Evolutionary conservation across 2,329 filamentous ascomycete genomes (phyloP), one percentile per base, ranked within the genome.

Genomic region (Hyphodiscus sp.): DNA sequence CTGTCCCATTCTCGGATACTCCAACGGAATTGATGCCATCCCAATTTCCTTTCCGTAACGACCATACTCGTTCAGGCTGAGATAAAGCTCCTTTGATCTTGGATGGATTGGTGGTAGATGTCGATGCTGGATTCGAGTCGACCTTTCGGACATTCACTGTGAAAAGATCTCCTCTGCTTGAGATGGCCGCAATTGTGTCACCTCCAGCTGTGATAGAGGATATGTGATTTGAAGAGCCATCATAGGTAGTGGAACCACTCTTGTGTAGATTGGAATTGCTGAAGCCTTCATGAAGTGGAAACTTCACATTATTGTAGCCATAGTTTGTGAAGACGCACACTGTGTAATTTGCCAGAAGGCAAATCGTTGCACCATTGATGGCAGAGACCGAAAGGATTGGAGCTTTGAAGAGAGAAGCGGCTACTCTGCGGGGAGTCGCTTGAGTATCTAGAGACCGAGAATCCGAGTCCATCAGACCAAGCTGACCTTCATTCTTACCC

Each of bases 321-420:
- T 95, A 97, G 61, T 95, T 95, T 0, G 91, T 92, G 63, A 99
- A 96, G 0, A 99, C 86, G 77, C 88, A 95, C 10, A 97, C 90
- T 19, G 91, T 90, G 61, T 88, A 85, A 62, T 91, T 95, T 47
- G 91, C 86, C 2, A 99, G 79, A 26, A 99, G 73, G 58, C 91
- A 87, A 1, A 86, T 85, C 0, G 94, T 96, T 7, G 94, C 94
- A 60, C 85, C 86, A 66, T 97, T 92, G 54, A 95, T 96, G 2
- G 91, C 92, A 0, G 89, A 87, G 0, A 94, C 89, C 68, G 87
- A 87, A 23, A 80, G 74, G 50, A 99, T 96, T 0, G 2, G 83
- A 81, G 51, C 77, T 11, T 79, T 79, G 65, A 94, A 88, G 1
- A 95, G 76, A 0, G 91, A 94, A 0, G 90, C 89, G 0, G 90